A percentile compares a stretch with the other conserved stretches of the same genome.
Evolutionary conservation across 1,284 basidiomycete genomes (phyloP).

Genomic region (Retiboletus flavoniger): DNA sequence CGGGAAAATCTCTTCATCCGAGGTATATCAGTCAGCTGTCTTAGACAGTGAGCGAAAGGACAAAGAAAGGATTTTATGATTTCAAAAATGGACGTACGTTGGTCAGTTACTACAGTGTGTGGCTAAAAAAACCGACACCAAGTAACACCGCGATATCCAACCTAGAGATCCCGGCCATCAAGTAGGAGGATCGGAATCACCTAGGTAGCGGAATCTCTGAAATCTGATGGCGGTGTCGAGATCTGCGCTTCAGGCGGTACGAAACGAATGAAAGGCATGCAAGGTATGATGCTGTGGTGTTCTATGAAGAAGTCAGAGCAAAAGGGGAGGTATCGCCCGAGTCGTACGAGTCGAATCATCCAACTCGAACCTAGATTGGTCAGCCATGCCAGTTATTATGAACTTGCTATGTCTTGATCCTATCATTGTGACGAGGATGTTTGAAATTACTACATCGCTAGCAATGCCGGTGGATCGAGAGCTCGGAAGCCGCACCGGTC

Average conservation of each 20-base stretch:
- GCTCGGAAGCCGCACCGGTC: constrained; percentile 30
- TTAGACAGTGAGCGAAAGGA: background rate
- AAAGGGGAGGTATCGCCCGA: background rate
- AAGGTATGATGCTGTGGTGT: constrained; percentile 18
- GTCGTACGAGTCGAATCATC: constrained; percentile 19
- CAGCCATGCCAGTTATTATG: background rate
- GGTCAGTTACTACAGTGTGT: background rate
- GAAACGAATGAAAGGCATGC: constrained; percentile 2
- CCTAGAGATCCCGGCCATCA: background rate
- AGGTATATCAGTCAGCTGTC: background rate
- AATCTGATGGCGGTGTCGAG: constrained; percentile 11
- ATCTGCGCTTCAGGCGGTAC: constrained; percentile 4
- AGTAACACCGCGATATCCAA: background rate
- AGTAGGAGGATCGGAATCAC: background rate
- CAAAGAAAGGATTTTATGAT: background rate
- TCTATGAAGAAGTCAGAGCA: constrained; percentile 4
- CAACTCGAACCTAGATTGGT: constrained; percentile 4
- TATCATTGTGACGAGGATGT: constrained; percentile 11
- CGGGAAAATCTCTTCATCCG: background rate
- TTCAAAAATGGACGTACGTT: background rate
- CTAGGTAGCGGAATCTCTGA: background rate
- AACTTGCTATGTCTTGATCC: constrained; percentile 15
- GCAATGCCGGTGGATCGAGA: constrained; percentile 6
- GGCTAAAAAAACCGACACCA: background rate
- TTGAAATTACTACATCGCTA: constrained; percentile 10